Evolutionary conservation across 2,329 filamentous ascomycete species (phyloP).

Genomic region (Monilinia fructigena): DNA sequence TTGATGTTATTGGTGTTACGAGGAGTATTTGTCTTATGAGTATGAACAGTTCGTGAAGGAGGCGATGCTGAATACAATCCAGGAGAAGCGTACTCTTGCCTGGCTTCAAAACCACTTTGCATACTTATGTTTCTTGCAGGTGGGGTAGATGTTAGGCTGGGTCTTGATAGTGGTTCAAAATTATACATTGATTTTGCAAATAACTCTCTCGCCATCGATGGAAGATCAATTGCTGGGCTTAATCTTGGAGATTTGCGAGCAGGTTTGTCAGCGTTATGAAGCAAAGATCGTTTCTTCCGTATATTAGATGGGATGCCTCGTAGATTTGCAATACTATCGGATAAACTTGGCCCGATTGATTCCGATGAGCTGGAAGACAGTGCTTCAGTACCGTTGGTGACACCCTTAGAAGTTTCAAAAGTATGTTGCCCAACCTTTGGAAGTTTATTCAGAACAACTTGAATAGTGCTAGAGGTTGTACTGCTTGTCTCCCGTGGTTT

Average conservation of each 20-base stretch:
- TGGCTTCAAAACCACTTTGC: background rate
- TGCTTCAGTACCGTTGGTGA: background rate
- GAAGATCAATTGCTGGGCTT: background rate
- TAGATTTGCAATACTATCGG: background rate
- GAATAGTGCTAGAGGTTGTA: background rate
- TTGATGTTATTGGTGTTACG: background rate
- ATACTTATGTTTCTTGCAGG: background rate
- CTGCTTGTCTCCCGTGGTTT: background rate
- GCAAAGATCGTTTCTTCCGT: background rate
- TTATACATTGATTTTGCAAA: constrained; percentile 4
- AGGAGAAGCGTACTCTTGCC: background rate
- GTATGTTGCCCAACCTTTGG: background rate
- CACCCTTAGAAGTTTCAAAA: background rate
- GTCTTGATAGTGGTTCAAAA: no score
- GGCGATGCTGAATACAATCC: background rate
- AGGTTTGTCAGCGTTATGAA: background rate
- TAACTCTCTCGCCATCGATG: background rate
- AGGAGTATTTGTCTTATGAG: background rate
- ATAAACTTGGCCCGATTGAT: background rate
- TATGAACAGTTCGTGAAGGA: no score
- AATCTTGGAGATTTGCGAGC: constrained; percentile 7
- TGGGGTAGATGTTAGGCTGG: background rate
- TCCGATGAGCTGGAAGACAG: background rate
- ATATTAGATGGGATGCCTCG: background rate
- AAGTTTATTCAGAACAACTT: background rate